Evolutionary conservation across 306 rosid species (phyloP).

Genomic region (Cucurbita argyrosperma): DNA sequence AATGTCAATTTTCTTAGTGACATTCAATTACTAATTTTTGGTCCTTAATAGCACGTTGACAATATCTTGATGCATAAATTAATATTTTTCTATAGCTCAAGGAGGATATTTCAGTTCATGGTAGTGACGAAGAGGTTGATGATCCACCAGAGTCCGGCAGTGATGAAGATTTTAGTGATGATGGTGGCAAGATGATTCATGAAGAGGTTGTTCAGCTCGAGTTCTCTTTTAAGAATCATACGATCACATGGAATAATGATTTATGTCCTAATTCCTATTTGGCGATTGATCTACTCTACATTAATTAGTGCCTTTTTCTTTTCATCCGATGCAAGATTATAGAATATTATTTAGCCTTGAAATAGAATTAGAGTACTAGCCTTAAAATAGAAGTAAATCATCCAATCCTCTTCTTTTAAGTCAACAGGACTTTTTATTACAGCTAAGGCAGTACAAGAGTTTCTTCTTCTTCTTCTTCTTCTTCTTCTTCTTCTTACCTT

Average conservation of each 20-base stretch:
- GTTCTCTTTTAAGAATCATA: neutral
- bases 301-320: neutral
- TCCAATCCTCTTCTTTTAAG: neutral
- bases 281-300: neutral
- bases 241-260: neutral
- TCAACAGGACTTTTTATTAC: neutral
- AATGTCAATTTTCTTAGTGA: neutral
- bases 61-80: neutral
- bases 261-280: neutral
- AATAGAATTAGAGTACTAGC: neutral
- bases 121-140: constrained; percentile 89
- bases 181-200: constrained; percentile 23
- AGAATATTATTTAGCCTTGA: neutral
- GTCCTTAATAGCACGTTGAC: neutral
- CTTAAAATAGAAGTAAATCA: neutral
- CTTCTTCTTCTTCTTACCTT: neutral
- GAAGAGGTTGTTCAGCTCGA: constrained; percentile 53
- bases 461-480: neutral
- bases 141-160: constrained; percentile 62
- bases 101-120: constrained; percentile 74
- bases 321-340: neutral
- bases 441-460: neutral
- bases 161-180: constrained; percentile 80
- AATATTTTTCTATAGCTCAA: constrained; percentile 34
- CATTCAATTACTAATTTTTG: neutral